phyloP scores from a whole-genome alignment of 257 asterid species.

The Primulina tabacum region DNA sequence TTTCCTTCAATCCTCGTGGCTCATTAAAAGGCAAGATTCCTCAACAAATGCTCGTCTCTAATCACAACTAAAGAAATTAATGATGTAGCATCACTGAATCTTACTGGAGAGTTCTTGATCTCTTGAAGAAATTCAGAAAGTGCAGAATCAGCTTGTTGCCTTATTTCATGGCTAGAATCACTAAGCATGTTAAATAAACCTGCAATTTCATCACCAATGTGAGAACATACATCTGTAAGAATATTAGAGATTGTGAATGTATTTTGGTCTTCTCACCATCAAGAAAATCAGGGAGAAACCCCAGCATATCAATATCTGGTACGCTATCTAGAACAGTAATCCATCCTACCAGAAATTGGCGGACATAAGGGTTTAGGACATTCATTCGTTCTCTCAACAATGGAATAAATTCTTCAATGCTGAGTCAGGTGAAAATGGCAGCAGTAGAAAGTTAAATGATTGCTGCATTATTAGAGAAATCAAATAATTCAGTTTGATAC shows the following conservation, averaged over 20 bases:
- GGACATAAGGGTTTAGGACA: constrained; percentile 92
- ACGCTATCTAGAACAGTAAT: constrained; percentile 99
- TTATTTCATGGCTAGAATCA: constrained; percentile 94
- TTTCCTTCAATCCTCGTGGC: constrained; percentile 18
- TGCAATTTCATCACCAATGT: constrained; percentile 36
- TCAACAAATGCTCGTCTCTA: constrained; percentile 4
- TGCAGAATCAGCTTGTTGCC: constrained; percentile 99
- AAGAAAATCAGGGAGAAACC: constrained; percentile 99
- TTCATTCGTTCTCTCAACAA: constrained; percentile 96
- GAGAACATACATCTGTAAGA: constrained; percentile 25
- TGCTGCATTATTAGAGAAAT: constrained; percentile 20
- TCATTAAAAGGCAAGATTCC: constrained; percentile 18
- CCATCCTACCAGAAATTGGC: constrained; percentile 99
- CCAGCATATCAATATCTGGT: constrained; percentile 99
- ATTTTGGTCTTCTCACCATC: constrained; percentile 63
- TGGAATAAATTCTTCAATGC: constrained; percentile 99
- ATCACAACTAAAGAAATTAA: constrained; percentile 1
- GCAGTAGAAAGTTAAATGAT: constrained; percentile 21
- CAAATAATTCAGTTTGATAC: constrained; percentile 12
- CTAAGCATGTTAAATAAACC: constrained; percentile 98
- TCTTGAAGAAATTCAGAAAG: constrained; percentile 99
- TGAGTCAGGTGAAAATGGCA: constrained; percentile 37
- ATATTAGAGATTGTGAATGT: constrained; percentile 21
- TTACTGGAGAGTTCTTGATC: constrained; percentile 98
- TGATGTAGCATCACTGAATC: constrained; percentile 31